Evolutionary conservation across 2,329 filamentous ascomycete species (phyloP), one percentile per base, ranked within the genome.

Genomic region (Nemania sp.): DNA sequence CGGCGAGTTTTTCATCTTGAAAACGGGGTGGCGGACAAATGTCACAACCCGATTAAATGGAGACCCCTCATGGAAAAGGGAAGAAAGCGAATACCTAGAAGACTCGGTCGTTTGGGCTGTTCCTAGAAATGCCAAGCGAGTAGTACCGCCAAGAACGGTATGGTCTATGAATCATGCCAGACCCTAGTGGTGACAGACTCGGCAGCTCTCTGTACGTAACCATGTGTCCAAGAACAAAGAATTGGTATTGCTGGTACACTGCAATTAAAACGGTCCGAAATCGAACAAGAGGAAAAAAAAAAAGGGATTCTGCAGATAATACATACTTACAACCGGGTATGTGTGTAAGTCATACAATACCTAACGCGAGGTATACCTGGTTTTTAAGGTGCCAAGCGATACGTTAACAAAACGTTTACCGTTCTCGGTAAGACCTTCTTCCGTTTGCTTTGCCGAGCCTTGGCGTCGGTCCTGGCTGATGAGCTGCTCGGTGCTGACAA

Each of bases 21-120:
- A 15, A 29, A 57, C 64, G 67, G 67, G 67, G 38, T 57, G 51
- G 43, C 67, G 67, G 67, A 62, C 32, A 60, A 51, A 67, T 67
- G 64, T 20, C 52, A 53, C 51, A 67, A 54, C 60, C 67, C 67
- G 67, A 69, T 56, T 43, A 49, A 60, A 53, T 52, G 65, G 65
- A 26, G 26, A 32, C 15, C 51, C n/a, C 24, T 64, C 22, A 8
- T 45, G 18, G 49, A 35, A 61, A 56, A 54, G 32, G 38, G 53
- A 53, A 62, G 62, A 45, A 60, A 8, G 7, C 7, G 32, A 35
- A 35, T 8, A 35, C 3, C n/a, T n/a, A n/a, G n/a, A 43, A 32
- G 20, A n/a, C 15, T 29, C 38, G 41, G 49, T 29, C 6, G 29
- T 55, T 51, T 47, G 27, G n/a, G 13, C 24, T 26, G 15, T n/a